A percentile compares a stretch with the other conserved stretches of the same genome.
Evolutionary conservation across 2,329 filamentous ascomycete species (phyloP).

Genomic region (Pseudomassariella vexata): DNA sequence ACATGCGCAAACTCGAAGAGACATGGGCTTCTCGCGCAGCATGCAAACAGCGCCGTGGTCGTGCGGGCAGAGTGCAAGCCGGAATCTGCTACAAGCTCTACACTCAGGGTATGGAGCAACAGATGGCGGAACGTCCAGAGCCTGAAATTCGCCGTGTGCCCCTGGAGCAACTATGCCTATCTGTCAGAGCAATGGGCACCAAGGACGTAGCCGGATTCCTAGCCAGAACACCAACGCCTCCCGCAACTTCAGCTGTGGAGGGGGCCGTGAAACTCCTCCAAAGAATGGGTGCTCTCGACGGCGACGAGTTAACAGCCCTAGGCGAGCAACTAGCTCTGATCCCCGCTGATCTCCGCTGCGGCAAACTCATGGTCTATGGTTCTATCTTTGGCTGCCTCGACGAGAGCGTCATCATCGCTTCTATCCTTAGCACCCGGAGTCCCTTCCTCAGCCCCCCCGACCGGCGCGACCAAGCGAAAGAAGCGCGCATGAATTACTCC

Average conservation of each 20-base stretch:
- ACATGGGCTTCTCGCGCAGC: constrained; percentile 92
- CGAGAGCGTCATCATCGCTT: constrained; percentile 80
- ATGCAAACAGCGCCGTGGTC: constrained; percentile 88
- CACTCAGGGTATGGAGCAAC: constrained; percentile 75
- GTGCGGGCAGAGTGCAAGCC: constrained; percentile 86
- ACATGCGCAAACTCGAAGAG: constrained; percentile 91
- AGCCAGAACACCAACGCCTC: constrained; percentile 80
- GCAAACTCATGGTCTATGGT: constrained; percentile 93
- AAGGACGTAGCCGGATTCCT: constrained; percentile 77
- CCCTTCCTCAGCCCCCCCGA: constrained; percentile 83
- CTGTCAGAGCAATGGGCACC: constrained; percentile 92
- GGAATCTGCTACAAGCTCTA: constrained; percentile 95
- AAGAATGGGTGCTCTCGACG: constrained; percentile 84
- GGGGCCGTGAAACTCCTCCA: constrained; percentile 73
- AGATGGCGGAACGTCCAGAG: constrained; percentile 84
- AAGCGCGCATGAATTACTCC: constrained; percentile 69
- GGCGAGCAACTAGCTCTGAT: constrained; percentile 94
- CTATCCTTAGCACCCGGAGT: constrained; percentile 82
- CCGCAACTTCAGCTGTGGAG: constrained; percentile 77
- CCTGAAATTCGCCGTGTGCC: constrained; percentile 92
- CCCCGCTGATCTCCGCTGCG: constrained; percentile 85
- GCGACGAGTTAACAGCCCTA: constrained; percentile 80
- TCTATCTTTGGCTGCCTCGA: constrained; percentile 91
- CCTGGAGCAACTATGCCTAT: constrained; percentile 88
- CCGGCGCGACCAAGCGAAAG: constrained; percentile 75